A percentile compares a stretch with the other conserved stretches of the same genome.
Evolutionary conservation across 2,329 filamentous ascomycete genomes (phyloP).

Genomic region (Fusarium subtropicale): DNA sequence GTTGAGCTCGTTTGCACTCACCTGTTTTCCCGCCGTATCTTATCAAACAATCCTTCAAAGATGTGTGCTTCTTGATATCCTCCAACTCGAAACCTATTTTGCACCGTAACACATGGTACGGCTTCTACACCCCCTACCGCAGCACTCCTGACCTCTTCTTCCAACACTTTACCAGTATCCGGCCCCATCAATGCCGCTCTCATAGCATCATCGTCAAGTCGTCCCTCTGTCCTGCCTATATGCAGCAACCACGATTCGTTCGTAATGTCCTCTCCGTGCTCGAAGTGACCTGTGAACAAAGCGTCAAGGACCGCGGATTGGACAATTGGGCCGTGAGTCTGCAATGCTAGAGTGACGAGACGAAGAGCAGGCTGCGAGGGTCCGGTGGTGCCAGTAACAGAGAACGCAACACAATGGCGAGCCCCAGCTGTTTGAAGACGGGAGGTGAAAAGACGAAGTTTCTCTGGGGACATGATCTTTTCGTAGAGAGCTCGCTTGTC

Average conservation of each 20-base stretch:
- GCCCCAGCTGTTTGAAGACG: constrained; percentile 51
- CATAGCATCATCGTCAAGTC: constrained; percentile 48
- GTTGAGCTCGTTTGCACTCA: not conserved
- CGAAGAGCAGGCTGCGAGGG: constrained; percentile 60
- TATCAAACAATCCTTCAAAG: constrained; percentile 75
- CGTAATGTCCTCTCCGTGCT: constrained; percentile 56
- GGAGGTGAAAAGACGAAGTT: constrained; percentile 46
- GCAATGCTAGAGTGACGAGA: constrained; percentile 58
- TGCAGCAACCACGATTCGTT: constrained; percentile 54
- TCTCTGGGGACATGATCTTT: constrained; percentile 45
- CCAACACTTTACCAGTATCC: constrained; percentile 45
- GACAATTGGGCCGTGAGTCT: constrained; percentile 45
- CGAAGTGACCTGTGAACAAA: constrained; percentile 59
- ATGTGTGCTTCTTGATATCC: constrained; percentile 76
- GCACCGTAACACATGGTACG: constrained; percentile 79
- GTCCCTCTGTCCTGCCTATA: constrained; percentile 50
- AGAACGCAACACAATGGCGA: constrained; percentile 55
- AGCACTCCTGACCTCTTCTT: constrained; percentile 49
- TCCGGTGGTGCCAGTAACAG: constrained; percentile 57
- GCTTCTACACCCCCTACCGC: constrained; percentile 63
- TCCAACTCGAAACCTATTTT: constrained; percentile 74
- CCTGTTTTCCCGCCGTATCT: constrained; percentile 53
- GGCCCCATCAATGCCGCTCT: constrained; percentile 48
- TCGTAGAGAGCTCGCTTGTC: constrained; percentile 55
- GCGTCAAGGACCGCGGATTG: constrained; percentile 57